Evolutionary conservation across 495 filamentous ascomycete genomes (phyloP), one percentile per base, ranked within the genome.

Genomic region (Platismatia glauca): DNA sequence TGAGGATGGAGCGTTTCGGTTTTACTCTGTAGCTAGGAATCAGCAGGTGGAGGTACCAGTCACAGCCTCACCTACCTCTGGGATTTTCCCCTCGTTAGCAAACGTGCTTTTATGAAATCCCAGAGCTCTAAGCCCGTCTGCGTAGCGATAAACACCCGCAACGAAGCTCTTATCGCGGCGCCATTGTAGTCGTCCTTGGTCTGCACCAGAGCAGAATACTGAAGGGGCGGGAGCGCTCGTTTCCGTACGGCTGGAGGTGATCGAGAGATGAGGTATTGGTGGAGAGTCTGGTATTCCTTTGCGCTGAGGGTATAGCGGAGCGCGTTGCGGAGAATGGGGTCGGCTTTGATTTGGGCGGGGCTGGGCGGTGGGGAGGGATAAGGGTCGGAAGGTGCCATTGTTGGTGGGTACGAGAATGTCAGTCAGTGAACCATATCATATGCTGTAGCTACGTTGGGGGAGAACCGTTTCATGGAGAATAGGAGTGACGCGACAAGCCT

Each of bases 281-380:
- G 89, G 29, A 96, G 82, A 4, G 85, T 77, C 64, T 87, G 82
- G 74, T 96, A 95, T 71, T 96, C 91, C 72, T 86, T 84, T 53
- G 87, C 85, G 73, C 87, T 91, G 53, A 96, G 82, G 61, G 86
- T 90, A 73, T 94, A 87, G 66, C 90, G 84, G 59, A 95, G 79
- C 46, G 88, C 85, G 73, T 90, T 91, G 73, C 88, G 89, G 41
- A 70, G 64, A 27, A 70, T 57, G 11, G 68, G 66, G 58, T 68
- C 68, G n/a, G 41, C 27, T 56, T 57, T 61, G 22, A 35, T 43
- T 37, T 60, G 57, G 24, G 58, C 43, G 6, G 68, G 59, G 15
- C 52, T 58, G 3, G 63, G 55, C 11, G 64, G 58, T 29, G 68
- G 64, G 0, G 64, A 65, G 24, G 66, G 64, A 52, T 68, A 64